Conservation (phyloP, 2,329 filamentous ascomycete genomes). For the Zasmidium angulare region DNA sequence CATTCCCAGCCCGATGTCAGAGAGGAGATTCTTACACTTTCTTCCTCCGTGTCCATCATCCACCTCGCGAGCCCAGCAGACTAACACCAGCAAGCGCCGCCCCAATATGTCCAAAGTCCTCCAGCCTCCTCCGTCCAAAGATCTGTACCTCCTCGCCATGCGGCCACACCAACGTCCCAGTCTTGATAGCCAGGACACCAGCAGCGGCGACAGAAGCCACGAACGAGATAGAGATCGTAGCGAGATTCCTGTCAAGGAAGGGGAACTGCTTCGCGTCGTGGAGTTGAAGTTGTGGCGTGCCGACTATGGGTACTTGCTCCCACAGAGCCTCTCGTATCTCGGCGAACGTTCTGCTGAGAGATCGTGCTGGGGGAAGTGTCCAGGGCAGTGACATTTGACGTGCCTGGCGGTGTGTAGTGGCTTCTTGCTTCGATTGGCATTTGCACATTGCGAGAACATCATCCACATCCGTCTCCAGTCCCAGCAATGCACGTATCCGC, state of each 20-base stretch:
- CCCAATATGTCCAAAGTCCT: slow-evolving; percentile 37
- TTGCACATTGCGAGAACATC: slow-evolving; percentile 22
- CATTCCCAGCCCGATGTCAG: not conserved
- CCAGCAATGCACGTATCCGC: slow-evolving; percentile 31
- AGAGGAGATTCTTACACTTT: not conserved
- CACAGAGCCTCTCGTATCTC: slow-evolving; percentile 17
- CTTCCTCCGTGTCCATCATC: not conserved
- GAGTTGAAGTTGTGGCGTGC: slow-evolving; percentile 13
- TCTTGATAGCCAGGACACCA: slow-evolving; percentile 24
- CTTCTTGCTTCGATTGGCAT: slow-evolving; percentile 8
- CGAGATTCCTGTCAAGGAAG: slow-evolving; percentile 22
- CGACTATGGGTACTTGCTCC: slow-evolving; percentile 25
- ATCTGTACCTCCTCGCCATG: slow-evolving; percentile 34
- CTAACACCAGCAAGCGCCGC: slow-evolving; percentile 34
- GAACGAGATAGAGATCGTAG: slow-evolving; percentile 20
- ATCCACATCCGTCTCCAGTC: slow-evolving; percentile 25
- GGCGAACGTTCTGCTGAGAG: slow-evolving; percentile 11
- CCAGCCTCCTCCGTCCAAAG: slow-evolving; percentile 35
- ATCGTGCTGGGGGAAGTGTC: slow-evolving; percentile 11
- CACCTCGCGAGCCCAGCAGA: slow-evolving; percentile 18
- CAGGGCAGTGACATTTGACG: slow-evolving; percentile 28
- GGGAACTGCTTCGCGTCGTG: slow-evolving; percentile 14
- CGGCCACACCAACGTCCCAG: slow-evolving; percentile 32
- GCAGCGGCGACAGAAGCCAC: slow-evolving; percentile 17
- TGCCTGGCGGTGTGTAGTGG: slow-evolving; percentile 3